These are phyloP conservation scores for Coemansia sp. DNA, from an alignment of 192 early-diverging fungal species.

Conservation along the genomic window DNA sequence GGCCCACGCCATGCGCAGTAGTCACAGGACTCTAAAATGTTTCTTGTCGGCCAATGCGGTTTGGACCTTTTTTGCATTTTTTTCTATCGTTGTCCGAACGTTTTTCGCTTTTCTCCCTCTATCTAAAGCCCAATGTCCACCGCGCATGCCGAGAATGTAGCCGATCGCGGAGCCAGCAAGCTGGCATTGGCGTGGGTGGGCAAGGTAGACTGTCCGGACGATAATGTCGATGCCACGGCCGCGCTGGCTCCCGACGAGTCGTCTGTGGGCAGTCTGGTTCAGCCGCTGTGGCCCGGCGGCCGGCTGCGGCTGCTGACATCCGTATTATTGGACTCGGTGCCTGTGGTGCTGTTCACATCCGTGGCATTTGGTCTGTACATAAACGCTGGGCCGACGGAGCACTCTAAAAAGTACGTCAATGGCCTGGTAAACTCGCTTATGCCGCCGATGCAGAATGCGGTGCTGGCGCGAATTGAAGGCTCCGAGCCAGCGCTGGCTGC, in stretches of 20 bases:
- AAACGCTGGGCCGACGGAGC: slow-evolving; percentile 7
- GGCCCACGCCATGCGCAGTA: not conserved
- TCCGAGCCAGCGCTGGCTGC: not conserved
- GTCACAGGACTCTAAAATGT: too few species aligned
- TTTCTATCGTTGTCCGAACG: not conserved
- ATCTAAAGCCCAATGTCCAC: not conserved
- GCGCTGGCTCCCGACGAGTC: not conserved
- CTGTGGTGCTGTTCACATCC: slow-evolving; percentile 18
- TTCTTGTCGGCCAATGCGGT: not conserved
- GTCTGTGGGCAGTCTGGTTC: not conserved
- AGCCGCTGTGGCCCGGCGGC: slow-evolving; percentile 13
- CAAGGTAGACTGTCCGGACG: slow-evolving; percentile 13
- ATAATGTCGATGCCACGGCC: slow-evolving; percentile 10
- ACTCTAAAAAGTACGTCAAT: slow-evolving; percentile 28
- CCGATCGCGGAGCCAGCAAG: not conserved
- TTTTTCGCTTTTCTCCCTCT: not conserved
- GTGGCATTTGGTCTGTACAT: slow-evolving; percentile 19
- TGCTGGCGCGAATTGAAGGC: slow-evolving; percentile 12
- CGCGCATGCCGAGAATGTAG: not conserved
- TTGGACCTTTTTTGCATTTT: not conserved
- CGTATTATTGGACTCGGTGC: slow-evolving; percentile 18
- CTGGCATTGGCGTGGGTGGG: slow-evolving; percentile 16
- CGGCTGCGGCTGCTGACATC: slow-evolving; percentile 29
- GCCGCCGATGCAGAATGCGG: slow-evolving; percentile 4
- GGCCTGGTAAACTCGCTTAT: slow-evolving; percentile 16